These are phyloP conservation scores for Coemansia reversa DNA, from an alignment of 192 early-diverging fungal species.

Conservation along the genomic window DNA sequence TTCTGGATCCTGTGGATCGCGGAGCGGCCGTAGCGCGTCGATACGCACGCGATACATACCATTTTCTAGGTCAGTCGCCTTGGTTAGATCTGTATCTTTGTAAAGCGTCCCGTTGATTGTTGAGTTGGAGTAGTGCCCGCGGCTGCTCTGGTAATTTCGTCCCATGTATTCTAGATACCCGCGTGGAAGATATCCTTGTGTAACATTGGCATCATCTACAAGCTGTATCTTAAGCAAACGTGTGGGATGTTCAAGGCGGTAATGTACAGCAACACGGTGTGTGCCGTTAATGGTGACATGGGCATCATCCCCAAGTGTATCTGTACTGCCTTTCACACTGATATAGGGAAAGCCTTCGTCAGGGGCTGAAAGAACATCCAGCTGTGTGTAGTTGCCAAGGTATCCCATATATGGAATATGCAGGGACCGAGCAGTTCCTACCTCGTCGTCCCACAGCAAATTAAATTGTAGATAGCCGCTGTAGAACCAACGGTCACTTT, in stretches of 20 bases:
- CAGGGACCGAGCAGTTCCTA: slow-evolving; percentile 37
- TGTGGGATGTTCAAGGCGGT: slow-evolving; percentile 52
- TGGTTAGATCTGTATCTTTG: slow-evolving; percentile 41
- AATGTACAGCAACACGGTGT: slow-evolving; percentile 42
- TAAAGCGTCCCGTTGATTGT: slow-evolving; percentile 53
- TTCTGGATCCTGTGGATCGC: slow-evolving; percentile 36
- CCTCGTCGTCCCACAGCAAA: slow-evolving; percentile 48
- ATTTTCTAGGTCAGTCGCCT: slow-evolving; percentile 16
- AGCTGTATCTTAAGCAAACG: slow-evolving; percentile 47
- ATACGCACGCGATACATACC: slow-evolving; percentile 50
- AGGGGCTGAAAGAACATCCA: slow-evolving; percentile 38
- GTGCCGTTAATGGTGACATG: slow-evolving; percentile 35
- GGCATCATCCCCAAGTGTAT: slow-evolving; percentile 26
- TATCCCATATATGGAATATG: slow-evolving; percentile 52
- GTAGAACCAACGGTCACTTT: slow-evolving; percentile 41
- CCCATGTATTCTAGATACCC: slow-evolving; percentile 52
- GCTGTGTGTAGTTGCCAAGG: slow-evolving; percentile 48
- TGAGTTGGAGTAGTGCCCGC: slow-evolving; percentile 47
- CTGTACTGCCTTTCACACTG: slow-evolving; percentile 36
- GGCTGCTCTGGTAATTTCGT: slow-evolving; percentile 47
- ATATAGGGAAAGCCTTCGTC: slow-evolving; percentile 45
- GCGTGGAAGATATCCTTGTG: slow-evolving; percentile 45
- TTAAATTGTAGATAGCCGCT: slow-evolving; percentile 51
- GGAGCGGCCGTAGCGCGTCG: slow-evolving; percentile 48
- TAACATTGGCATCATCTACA: slow-evolving; percentile 37